phyloP scores from a whole-genome alignment of 2,329 filamentous ascomycete species.

The Paramyrothecium sp. region DNA sequence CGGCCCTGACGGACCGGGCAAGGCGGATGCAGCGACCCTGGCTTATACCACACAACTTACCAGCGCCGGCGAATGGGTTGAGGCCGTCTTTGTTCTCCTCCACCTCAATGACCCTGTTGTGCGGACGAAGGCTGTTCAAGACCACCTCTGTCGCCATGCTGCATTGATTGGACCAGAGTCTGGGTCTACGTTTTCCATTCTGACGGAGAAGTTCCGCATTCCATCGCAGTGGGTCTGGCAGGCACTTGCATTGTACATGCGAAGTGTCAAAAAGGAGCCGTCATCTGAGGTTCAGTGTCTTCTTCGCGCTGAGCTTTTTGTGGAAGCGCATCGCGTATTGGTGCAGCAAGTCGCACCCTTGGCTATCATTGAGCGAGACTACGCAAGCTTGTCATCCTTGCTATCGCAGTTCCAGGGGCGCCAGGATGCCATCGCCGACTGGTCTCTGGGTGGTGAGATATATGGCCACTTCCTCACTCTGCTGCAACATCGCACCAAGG shows the following conservation, averaged over 20 bases:
- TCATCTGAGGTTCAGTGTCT: constrained; percentile 75
- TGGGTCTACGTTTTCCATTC: constrained; percentile 53
- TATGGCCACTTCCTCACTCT: constrained; percentile 64
- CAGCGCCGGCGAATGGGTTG: constrained; percentile 63
- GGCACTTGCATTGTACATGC: constrained; percentile 80
- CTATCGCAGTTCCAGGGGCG: constrained; percentile 69
- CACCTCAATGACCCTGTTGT: constrained; percentile 66
- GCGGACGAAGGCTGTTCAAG: constrained; percentile 66
- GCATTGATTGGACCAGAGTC: constrained; percentile 60
- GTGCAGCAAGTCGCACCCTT: constrained; percentile 76
- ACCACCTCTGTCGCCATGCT: constrained; percentile 73
- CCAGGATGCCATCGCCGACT: constrained; percentile 63
- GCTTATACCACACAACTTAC: constrained; percentile 66
- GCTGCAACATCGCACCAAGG: constrained; percentile 40
- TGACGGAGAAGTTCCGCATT: constrained; percentile 66
- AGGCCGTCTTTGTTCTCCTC: constrained; percentile 73
- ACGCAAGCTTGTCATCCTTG: constrained; percentile 64
- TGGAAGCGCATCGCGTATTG: constrained; percentile 83
- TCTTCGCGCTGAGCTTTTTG: constrained; percentile 71
- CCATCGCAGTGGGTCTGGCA: constrained; percentile 81
- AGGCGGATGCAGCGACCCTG: constrained; percentile 64
- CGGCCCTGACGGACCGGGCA: constrained; percentile 52
- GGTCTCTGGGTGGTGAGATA: constrained; percentile 77
- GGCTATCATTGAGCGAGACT: constrained; percentile 80
- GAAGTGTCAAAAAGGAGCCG: constrained; percentile 67